A percentile compares a stretch with the other conserved stretches of the same genome.
Evolutionary conservation across 148 eudicot genomes (phyloP).

Genomic region (Polygonum maritimum): DNA sequence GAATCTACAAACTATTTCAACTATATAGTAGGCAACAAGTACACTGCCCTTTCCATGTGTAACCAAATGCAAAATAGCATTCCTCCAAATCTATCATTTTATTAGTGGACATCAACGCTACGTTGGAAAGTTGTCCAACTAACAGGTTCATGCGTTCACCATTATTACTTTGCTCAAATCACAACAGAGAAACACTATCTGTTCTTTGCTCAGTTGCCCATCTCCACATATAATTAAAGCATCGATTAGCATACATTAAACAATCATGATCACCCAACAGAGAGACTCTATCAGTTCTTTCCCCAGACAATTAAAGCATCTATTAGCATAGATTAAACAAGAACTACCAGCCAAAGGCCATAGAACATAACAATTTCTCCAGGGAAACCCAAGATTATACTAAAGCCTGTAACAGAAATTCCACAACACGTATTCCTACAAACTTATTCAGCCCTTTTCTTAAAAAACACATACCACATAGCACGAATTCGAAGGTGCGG

Average conservation of each 20-base stretch:
- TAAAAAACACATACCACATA: neutral
- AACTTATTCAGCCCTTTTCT: neutral
- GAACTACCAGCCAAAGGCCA: neutral
- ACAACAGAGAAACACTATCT: neutral
- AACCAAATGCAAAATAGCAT: neutral
- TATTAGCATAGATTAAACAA: neutral
- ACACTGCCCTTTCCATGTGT: neutral
- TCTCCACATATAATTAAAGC: neutral
- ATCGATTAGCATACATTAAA: neutral
- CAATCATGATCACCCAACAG: neutral
- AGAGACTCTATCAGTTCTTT: neutral
- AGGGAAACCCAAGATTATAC: neutral
- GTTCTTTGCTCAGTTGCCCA: neutral
- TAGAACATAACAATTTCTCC: neutral
- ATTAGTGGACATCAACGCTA: neutral
- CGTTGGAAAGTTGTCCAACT: neutral
- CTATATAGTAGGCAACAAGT: neutral
- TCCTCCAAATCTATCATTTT: neutral
- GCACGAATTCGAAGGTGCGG: neutral
- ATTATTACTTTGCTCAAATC: neutral
- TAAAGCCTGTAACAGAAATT: neutral
- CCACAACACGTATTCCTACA: neutral
- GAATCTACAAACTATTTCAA: neutral
- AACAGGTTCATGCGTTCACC: neutral
- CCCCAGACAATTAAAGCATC: neutral